phyloP scores from a whole-genome alignment of 768 basidiomycete species.

The Panus rudis region DNA sequence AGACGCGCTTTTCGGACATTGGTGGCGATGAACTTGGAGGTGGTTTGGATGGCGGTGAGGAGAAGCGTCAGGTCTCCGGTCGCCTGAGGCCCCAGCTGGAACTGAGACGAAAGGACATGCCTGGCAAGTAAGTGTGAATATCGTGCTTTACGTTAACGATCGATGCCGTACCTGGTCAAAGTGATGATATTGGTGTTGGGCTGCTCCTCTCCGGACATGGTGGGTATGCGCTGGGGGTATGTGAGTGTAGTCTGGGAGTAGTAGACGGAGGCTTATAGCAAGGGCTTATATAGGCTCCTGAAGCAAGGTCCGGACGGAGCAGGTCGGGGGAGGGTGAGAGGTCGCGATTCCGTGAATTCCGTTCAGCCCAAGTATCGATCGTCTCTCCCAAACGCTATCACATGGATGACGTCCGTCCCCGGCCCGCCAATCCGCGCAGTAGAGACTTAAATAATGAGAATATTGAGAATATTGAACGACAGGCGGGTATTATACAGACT shows the following conservation, averaged over 20 bases:
- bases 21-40: conserved; percentile 95
- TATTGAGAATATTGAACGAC: neutral
- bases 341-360: no score
- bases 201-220: conserved; percentile 43
- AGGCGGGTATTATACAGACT: conserved; percentile 1
- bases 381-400: conserved; percentile 3
- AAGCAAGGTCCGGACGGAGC: conserved; percentile 3
- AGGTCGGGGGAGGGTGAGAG: neutral
- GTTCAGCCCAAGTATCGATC: no score
- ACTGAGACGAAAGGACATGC: conserved; percentile 83
- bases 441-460: conserved; percentile 2
- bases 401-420: conserved; percentile 6
- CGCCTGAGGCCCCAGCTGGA: conserved; percentile 72
- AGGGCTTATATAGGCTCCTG: conserved; percentile 1
- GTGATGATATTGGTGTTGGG: conserved; percentile 88
- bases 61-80: conserved; percentile 94
- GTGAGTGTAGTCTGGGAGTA: conserved; percentile 7
- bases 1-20: conserved; percentile 95
- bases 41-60: conserved; percentile 91
- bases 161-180: conserved; percentile 68
- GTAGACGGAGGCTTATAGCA: no score
- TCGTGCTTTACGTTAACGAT: conserved; percentile 1
- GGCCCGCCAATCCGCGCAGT: neutral
- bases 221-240: conserved; percentile 5
- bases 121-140: conserved; percentile 30